Evolutionary conservation across 2,329 filamentous ascomycete genomes (phyloP).

Genomic region (Alternaria ethzedia): DNA sequence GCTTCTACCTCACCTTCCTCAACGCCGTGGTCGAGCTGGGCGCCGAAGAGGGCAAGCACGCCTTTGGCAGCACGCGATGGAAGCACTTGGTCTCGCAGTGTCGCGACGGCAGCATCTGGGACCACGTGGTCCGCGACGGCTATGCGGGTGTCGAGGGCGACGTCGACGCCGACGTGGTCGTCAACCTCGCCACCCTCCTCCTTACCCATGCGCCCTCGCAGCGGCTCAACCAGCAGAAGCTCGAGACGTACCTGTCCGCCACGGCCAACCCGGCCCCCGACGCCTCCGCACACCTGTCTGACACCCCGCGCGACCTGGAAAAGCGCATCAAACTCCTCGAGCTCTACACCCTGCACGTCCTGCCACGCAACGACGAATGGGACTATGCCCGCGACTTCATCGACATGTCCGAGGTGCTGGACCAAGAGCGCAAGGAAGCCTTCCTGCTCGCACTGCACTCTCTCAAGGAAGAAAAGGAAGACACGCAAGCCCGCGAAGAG

Average conservation of each 20-base stretch:
- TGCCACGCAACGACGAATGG: constrained; percentile 95
- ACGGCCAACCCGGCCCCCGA: constrained; percentile 76
- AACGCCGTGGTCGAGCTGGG: constrained; percentile 91
- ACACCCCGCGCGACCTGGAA: constrained; percentile 83
- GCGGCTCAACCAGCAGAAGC: constrained; percentile 79
- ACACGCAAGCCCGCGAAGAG: constrained; percentile 68
- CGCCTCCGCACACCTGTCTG: constrained; percentile 33
- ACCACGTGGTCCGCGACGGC: constrained; percentile 84
- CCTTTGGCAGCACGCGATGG: constrained; percentile 87
- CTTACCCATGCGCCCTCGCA: constrained; percentile 89
- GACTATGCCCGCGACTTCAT: constrained; percentile 94
- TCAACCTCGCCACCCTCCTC: constrained; percentile 85
- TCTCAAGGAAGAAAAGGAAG: constrained; percentile 81
- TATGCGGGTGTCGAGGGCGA: constrained; percentile 89
- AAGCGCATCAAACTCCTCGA: constrained; percentile 91
- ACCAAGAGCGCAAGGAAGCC: constrained; percentile 88
- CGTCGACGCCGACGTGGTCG: constrained; percentile 93
- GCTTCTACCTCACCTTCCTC: constrained; percentile 89
- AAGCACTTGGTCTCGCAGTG: constrained; percentile 81
- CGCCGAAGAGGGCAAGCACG: constrained; percentile 84
- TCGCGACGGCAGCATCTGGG: constrained; percentile 90
- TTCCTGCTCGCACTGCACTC: constrained; percentile 86
- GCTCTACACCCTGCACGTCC: constrained; percentile 91
- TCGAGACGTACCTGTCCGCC: constrained; percentile 88
- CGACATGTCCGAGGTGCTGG: constrained; percentile 80